Base-by-base conservation (phyloP, 208 protist species). In the Blastocrithidia nonstop region DNA sequence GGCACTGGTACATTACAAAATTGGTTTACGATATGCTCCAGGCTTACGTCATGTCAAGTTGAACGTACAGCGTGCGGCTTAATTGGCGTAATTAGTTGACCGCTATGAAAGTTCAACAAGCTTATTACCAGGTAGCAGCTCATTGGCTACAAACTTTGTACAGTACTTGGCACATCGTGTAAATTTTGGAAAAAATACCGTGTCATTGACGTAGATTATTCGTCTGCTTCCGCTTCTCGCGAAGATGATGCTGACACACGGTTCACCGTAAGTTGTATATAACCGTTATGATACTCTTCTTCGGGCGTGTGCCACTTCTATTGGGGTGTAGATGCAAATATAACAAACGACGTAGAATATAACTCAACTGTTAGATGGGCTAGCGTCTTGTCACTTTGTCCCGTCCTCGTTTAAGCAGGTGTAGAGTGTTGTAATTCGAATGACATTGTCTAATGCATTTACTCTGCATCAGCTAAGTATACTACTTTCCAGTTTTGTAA, bases 1-100 rank as follows among this genome's bases (percentile, higher is more conserved):
- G 6, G 66, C 72, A 22, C 54, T 71, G 9, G 56, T 92, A 17
- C 82, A 92, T 55, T 57, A 67, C 37, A 74, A 76, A 26, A 55
- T 92, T 7, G 77, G 77, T 38, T 67, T 65, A 36, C 46, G 63
- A 1, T 76, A 81, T 50, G 77, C 77, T 22, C 74, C 77, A 46
- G 82, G 82, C 0, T 45, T 88, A 21, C 73, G 82, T 6, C 62
- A 60, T 23, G 73, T 65, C 0, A 42, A 37, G 4, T 54, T 92
- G 27, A 47, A 60, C n/a, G 36, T 74, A 3, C 27, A 42, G 13
- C 39, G 58, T 5, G 79, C 76, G 0, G 57, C 81, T n/a, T n/a
- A n/a, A n/a, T n/a, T n/a, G n/a, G n/a, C n/a, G n/a, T n/a, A n/a
- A n/a, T n/a, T n/a, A n/a, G n/a, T n/a, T n/a, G n/a, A 15, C 27